These are phyloP conservation scores for Mycena latifolia DNA, from an alignment of 768 basidiomycete genomes.

Conservation along the genomic window DNA sequence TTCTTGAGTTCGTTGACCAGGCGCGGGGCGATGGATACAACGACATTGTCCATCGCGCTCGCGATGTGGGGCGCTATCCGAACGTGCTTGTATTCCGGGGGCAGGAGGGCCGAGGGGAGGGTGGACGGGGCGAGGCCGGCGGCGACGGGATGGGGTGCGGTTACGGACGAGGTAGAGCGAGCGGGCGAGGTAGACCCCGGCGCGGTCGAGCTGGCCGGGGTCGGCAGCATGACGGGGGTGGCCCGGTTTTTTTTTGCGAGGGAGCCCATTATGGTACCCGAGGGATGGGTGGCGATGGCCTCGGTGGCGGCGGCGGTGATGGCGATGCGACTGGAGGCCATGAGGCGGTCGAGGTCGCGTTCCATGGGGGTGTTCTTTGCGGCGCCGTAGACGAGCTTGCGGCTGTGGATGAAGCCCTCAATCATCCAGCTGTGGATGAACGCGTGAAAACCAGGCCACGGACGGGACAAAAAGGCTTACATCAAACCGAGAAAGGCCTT, in stretches of 20 bases:
- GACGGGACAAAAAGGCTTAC: constrained; percentile 61
- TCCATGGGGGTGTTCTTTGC: constrained; percentile 52
- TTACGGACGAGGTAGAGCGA: constrained; percentile 47
- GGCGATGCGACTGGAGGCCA: constrained; percentile 49
- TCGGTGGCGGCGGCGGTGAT: constrained; percentile 56
- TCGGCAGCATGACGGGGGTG: constrained; percentile 84
- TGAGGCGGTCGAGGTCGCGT: constrained; percentile 52
- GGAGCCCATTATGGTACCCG: constrained; percentile 38
- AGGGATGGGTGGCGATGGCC: constrained; percentile 49
- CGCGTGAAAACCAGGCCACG: constrained; percentile 46
- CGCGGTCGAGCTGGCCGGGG: constrained; percentile 81
- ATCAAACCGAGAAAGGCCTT: constrained; percentile 84
- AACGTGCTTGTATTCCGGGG: constrained; percentile 49
- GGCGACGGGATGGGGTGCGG: constrained; percentile 48
- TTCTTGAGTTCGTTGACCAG: constrained; percentile 58
- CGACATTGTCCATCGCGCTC: constrained; percentile 57
- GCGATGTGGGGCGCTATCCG: constrained; percentile 58
- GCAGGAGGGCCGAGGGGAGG: constrained; percentile 54
- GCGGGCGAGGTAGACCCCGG: constrained; percentile 56
- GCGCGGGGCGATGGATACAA: constrained; percentile 58
- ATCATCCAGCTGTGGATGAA: constrained; percentile 77
- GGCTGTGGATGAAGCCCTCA: constrained; percentile 77
- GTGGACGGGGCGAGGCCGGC: constrained; percentile 45
- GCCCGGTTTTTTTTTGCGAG: constrained; percentile 52
- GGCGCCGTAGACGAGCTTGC: constrained; percentile 59